phyloP scores from a whole-genome alignment of 2,329 filamentous ascomycete genomes.

The Fusarium abutilonis region DNA sequence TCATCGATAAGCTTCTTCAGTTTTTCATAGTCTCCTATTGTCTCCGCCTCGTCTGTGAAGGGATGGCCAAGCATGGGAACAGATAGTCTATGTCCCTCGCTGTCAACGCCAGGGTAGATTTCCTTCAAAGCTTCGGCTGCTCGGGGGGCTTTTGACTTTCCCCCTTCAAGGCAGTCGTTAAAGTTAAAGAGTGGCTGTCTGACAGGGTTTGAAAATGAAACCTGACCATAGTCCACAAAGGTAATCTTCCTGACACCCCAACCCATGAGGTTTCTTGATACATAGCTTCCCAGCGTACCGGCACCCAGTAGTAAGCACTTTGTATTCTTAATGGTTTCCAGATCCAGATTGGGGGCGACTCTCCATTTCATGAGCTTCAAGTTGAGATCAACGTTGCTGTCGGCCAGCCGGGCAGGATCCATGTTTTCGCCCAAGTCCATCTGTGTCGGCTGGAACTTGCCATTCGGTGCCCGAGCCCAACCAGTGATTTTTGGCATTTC shows the following conservation, averaged over 20 bases:
- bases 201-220: slow-evolving; percentile 97
- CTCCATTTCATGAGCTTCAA: slow-evolving; percentile 99
- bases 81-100: slow-evolving; percentile 80
- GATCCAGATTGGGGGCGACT: slow-evolving; percentile 85
- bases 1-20: slow-evolving; percentile 79
- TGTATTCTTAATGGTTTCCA: slow-evolving; percentile 88
- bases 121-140: slow-evolving; percentile 83
- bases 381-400: slow-evolving; percentile 95
- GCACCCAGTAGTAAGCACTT: slow-evolving; percentile 92
- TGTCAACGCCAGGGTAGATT: slow-evolving; percentile 91
- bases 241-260: slow-evolving; percentile 97
- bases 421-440: slow-evolving; percentile 92
- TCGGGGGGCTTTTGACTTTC: slow-evolving; percentile 81
- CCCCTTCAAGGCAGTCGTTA: slow-evolving; percentile 86
- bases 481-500: slow-evolving; percentile 90
- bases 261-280: slow-evolving; percentile 88
- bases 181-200: slow-evolving; percentile 93
- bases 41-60: slow-evolving; percentile 75
- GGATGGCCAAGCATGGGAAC: slow-evolving; percentile 97
- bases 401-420: slow-evolving; percentile 86
- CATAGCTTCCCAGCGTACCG: slow-evolving; percentile 92
- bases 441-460: slow-evolving; percentile 80
- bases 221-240: slow-evolving; percentile 91
- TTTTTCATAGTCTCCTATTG: slow-evolving; percentile 77
- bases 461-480: slow-evolving; percentile 86